Evolutionary conservation across 2,329 filamentous ascomycete species (phyloP), one percentile per base, ranked within the genome.

Genomic region (Xylogone sp.): DNA sequence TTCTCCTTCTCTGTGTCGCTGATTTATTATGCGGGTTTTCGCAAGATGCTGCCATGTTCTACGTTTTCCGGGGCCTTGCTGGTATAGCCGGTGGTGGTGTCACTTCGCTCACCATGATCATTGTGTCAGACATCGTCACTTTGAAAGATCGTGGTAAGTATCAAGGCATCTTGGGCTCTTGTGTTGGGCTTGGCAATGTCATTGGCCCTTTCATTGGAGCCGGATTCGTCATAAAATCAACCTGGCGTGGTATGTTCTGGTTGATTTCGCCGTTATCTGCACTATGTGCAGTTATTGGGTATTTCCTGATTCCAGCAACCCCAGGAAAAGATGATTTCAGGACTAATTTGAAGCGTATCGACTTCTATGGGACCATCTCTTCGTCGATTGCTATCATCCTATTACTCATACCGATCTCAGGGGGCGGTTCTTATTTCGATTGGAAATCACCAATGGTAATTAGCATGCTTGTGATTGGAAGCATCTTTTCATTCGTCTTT

Each of bases 381-480:
- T 54, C 51, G 8, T 51, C 46, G 18, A 21, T 24, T 20, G 43
- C 48, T 18, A 49, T 54, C 21, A 21, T 52, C 21, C 31, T 54
- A 18, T 21, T 54, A 2, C 21, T 56, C 39, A 52, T 52, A 42
- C 82, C 82, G 0, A 55, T 63, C 0, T 74, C 85, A n/a, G 82
- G 79, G 9, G 79, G 77, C 52, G 78, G 75, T 1, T 70, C 74
- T 0, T 77, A 79, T 49, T 81, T 79, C 54, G 62, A 69, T 1
- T 81, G 77, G 77, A 58, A 71, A 20, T 79, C 75, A 9, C 68
- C 78, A 1, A 71, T 81, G 69, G 74, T 80, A 2, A 80, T 84
- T 27, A 70, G 71, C 31, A 81, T 83, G 77, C 68, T 84, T 18
- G 64, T 66, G 0, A 68, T 81, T 20, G 77, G 77, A n/a, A 64